Evolutionary conservation across 2,329 filamentous ascomycete species (phyloP).

Genomic region (Clonostachys rhizophaga): DNA sequence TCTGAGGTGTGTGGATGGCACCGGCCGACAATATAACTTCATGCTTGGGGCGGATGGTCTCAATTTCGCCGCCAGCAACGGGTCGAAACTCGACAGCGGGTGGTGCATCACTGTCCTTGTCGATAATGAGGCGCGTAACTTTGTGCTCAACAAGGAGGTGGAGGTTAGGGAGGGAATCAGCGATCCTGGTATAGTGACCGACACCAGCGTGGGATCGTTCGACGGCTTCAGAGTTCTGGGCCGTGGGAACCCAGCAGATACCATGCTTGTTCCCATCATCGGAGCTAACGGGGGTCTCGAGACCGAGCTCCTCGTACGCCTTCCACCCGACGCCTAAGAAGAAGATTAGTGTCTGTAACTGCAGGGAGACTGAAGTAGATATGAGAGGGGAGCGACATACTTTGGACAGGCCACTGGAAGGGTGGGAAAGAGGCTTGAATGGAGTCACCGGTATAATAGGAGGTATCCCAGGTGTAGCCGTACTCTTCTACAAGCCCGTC

Average conservation of each 20-base stretch:
- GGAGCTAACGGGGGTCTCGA: slow-evolving; percentile 13
- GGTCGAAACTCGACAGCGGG: slow-evolving; percentile 11
- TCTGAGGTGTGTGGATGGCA: slow-evolving; percentile 43
- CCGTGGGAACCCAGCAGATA: slow-evolving; percentile 20
- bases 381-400: slow-evolving; percentile 5
- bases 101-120: slow-evolving; percentile 6
- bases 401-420: slow-evolving; percentile 20
- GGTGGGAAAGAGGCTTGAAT: slow-evolving; percentile 22
- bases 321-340: slow-evolving; percentile 7
- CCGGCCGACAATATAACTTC: slow-evolving; percentile 47
- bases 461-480: slow-evolving; percentile 22
- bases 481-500: slow-evolving; percentile 15
- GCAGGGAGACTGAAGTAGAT: not conserved
- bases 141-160: slow-evolving; percentile 19
- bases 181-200: slow-evolving; percentile 18
- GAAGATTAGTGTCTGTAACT: not conserved
- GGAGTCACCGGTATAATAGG: slow-evolving; percentile 20
- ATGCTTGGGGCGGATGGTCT: slow-evolving; percentile 13
- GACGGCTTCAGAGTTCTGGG: slow-evolving; percentile 17
- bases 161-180: slow-evolving; percentile 11
- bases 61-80: slow-evolving; percentile 9
- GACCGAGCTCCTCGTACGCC: slow-evolving; percentile 14
- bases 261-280: slow-evolving; percentile 20
- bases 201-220: slow-evolving; percentile 19
- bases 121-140: slow-evolving; percentile 13